phyloP scores from a whole-genome alignment of 371 early-diverging fungal species.

The Mucor indicus region DNA sequence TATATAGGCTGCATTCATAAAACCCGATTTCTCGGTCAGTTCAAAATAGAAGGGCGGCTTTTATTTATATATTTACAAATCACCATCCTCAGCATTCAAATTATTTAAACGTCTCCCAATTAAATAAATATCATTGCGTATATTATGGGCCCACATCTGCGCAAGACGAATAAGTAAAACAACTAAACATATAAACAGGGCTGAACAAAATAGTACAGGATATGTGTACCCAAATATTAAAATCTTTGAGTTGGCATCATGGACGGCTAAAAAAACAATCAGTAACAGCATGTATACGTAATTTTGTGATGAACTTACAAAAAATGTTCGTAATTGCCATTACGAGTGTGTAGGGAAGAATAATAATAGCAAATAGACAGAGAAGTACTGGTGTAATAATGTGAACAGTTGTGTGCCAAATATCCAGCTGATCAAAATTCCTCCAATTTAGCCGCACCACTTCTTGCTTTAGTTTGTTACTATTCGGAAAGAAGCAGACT shows the following conservation, averaged over 20 bases:
- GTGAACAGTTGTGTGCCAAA: conserved; percentile 5
- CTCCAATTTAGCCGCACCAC: conserved; percentile 1
- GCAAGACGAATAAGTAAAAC: conserved; percentile 9
- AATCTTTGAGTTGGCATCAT: conserved; percentile 19
- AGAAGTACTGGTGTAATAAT: conserved; percentile 17
- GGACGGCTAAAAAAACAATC: conserved; percentile 3
- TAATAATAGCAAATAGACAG: neutral
- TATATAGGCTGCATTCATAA: too few species aligned
- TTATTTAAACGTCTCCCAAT: conserved; percentile 62
- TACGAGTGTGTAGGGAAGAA: conserved; percentile 3
- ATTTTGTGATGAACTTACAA: conserved; percentile 9
- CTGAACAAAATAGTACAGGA: conserved; percentile 19
- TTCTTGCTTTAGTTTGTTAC: neutral
- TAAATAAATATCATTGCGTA: conserved; percentile 59
- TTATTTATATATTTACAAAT: too few species aligned
- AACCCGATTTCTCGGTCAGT: too few species aligned
- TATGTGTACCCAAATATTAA: conserved; percentile 34
- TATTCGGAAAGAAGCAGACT: conserved; percentile 27
- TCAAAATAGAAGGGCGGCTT: too few species aligned
- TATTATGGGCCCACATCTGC: conserved; percentile 40
- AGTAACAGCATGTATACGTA: neutral
- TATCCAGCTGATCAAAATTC: conserved; percentile 10
- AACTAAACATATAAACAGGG: neutral
- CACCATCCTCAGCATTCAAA: too few species aligned
- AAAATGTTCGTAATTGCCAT: conserved; percentile 2